phyloP scores from a whole-genome alignment of 108 stramenopile genomes.

The Cyclotella baltica region DNA sequence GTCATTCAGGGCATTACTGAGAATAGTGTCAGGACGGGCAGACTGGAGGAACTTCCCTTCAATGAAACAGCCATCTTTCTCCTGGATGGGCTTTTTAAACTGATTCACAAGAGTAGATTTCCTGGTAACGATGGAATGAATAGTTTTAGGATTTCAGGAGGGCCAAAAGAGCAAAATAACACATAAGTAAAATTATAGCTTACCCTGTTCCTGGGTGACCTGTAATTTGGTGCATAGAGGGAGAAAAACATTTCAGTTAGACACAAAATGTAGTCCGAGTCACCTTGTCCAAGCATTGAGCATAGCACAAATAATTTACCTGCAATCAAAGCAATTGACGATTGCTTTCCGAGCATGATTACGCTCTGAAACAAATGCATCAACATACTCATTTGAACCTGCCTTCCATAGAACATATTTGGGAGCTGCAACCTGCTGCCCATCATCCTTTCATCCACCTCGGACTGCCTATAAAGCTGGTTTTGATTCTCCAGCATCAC shows the following conservation, averaged over 20 bases:
- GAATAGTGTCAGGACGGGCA: slow-evolving; percentile 32
- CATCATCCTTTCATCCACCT: slow-evolving; percentile 1
- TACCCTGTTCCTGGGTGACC: slow-evolving; percentile 41
- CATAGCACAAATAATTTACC: slow-evolving; percentile 17
- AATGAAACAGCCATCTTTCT: slow-evolving; percentile 29
- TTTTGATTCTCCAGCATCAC: slow-evolving; percentile 12
- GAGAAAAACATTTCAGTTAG: background rate
- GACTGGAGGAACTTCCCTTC: slow-evolving; percentile 37
- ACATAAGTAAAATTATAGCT: too few relatives aligned
- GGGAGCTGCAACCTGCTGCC: slow-evolving; percentile 17
- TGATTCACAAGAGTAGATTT: slow-evolving; percentile 41
- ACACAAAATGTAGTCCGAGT: background rate
- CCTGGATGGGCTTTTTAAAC: slow-evolving; percentile 27
- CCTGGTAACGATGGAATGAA: too few relatives aligned
- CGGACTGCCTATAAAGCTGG: background rate
- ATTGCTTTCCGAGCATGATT: slow-evolving; percentile 19
- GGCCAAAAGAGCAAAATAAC: too few relatives aligned
- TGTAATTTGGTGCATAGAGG: background rate
- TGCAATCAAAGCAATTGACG: slow-evolving; percentile 33
- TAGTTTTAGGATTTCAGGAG: too few relatives aligned
- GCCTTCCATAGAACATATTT: slow-evolving; percentile 37
- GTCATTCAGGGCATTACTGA: slow-evolving; percentile 22
- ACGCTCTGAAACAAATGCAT: slow-evolving; percentile 33
- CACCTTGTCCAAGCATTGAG: background rate
- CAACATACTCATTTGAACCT: slow-evolving; percentile 42